Evolutionary conservation across 257 asterid genomes (phyloP), one percentile per base, ranked within the genome.

Genomic region (Petrea volubilis): DNA sequence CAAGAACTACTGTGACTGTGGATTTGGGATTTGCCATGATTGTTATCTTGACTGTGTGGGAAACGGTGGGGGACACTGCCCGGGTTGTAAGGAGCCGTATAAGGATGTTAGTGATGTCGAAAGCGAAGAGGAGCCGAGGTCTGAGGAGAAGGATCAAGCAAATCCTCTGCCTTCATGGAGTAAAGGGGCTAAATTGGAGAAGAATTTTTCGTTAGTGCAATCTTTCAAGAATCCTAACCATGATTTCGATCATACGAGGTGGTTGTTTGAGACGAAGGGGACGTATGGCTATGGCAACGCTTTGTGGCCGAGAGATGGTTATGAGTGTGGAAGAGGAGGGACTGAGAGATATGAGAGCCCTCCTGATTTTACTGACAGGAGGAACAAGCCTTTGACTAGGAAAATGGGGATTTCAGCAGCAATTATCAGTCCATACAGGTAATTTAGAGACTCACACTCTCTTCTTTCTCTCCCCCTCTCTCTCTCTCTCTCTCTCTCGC

Each of bases 211-310:
- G 0, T 58, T 93, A 50, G 96, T 93, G 73, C 96, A 89, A 72
- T 88, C 96, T 18, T 88, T 86, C 64, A 93, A 93, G 88, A 87
- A 88, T 46, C 96, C 93, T 6, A 94, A 91, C 61, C 93, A 88
- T 0, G 98, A 94, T 5, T 93, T 93, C 64, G 98, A 91, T 67
- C 96, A 91, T 59, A 73, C 80, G 1, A 77, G 95, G 20, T 91
- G 98, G 98, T 78, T 93, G 70, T 93, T 93, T 28, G 96, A 93
- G 82, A 93, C 98, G 0, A 91, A 91, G 66, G 98, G 98, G 63
- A 93, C 98, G 6, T 93, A 90, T n/a, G 98, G 98, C 4, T 93
- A 93, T 75, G 98, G 98, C 11, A 93, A 91, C 74, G 97, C 97
- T 36, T 71, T 89, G 64, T 93, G 97, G 98, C 97, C 96, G 0